phyloP scores from a whole-genome alignment of 495 filamentous ascomycete genomes.

The Aspergillus leporis region DNA sequence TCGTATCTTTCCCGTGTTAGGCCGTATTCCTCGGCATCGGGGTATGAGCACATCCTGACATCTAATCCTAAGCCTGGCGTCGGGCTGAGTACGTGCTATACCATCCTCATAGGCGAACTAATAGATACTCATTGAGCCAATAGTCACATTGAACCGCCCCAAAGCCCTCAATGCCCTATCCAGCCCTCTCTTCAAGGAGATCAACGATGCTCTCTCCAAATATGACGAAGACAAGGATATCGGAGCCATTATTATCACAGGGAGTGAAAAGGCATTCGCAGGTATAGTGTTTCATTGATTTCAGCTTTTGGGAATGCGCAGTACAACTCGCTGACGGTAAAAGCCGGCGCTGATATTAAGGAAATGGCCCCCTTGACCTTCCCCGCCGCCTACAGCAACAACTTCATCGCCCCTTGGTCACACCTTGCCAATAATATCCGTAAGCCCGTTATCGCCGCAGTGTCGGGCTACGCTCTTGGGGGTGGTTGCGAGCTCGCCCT shows the following conservation, averaged over 20 bases:
- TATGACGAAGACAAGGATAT: constrained; percentile 71
- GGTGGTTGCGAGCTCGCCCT: constrained; percentile 97
- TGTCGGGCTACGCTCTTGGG: constrained; percentile 90
- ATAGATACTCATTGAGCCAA: constrained; percentile 11
- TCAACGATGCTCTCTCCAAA: constrained; percentile 76
- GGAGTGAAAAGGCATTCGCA: constrained; percentile 84
- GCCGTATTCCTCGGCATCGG: constrained; percentile 59
- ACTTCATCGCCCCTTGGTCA: constrained; percentile 95
- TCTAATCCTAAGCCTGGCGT: constrained; percentile 85
- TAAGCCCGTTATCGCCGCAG: constrained; percentile 90
- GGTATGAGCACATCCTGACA: constrained; percentile 80
- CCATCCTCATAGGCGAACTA: not conserved
- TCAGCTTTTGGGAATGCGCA: not conserved
- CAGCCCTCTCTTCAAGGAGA: constrained; percentile 82
- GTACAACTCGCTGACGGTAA: constrained; percentile 3
- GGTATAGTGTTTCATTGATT: constrained; percentile 33
- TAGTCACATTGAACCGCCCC: constrained; percentile 93
- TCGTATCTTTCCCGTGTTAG: constrained; percentile 49
- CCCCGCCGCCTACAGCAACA: constrained; percentile 73
- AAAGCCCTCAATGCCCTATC: constrained; percentile 92
- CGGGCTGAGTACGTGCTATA: constrained; percentile 66
- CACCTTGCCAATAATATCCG: constrained; percentile 75
- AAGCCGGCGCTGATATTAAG: constrained; percentile 95
- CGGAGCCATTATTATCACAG: constrained; percentile 82
- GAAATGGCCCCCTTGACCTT: constrained; percentile 95